Conservation (phyloP, 2,329 filamentous ascomycete species). For the Exserohilum turcica region DNA sequence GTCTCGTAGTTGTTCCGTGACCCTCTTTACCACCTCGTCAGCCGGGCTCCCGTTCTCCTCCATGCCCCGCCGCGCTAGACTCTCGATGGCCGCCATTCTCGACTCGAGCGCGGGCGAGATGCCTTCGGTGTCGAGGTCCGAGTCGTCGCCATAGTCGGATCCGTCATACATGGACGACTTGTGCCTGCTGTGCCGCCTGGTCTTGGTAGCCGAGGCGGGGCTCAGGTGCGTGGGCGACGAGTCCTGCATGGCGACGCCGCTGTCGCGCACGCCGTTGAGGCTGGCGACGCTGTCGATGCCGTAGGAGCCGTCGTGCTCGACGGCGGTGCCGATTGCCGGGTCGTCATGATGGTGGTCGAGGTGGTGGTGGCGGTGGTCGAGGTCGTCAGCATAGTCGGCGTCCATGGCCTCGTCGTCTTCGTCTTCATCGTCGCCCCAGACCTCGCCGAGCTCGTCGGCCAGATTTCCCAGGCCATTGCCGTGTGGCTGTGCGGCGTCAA, state of each 20-base stretch:
- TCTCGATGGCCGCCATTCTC: constrained; percentile 74
- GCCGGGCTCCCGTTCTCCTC: constrained; percentile 68
- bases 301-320: constrained; percentile 43
- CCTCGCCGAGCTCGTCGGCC: constrained; percentile 79
- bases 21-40: constrained; percentile 70
- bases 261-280: constrained; percentile 50
- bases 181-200: constrained; percentile 48
- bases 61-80: constrained; percentile 65
- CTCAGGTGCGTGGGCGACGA: constrained; percentile 49
- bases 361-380: constrained; percentile 39
- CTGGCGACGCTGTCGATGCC: constrained; percentile 23
- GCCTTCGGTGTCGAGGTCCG: constrained; percentile 70
- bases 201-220: constrained; percentile 40
- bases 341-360: constrained; percentile 33
- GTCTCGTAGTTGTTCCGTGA: constrained; percentile 72
- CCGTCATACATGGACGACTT: constrained; percentile 67
- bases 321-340: constrained; percentile 37
- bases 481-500: constrained; percentile 46
- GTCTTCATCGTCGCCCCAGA: constrained; percentile 69
- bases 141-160: constrained; percentile 75
- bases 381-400: constrained; percentile 45
- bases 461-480: constrained; percentile 72
- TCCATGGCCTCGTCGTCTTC: constrained; percentile 65
- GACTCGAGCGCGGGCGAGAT: constrained; percentile 70
- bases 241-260: constrained; percentile 53